A percentile compares a stretch with the other conserved stretches of the same genome.
Conservation (phyloP, 345 rosid species). For the Erysimum cheiranthoides region DNA sequence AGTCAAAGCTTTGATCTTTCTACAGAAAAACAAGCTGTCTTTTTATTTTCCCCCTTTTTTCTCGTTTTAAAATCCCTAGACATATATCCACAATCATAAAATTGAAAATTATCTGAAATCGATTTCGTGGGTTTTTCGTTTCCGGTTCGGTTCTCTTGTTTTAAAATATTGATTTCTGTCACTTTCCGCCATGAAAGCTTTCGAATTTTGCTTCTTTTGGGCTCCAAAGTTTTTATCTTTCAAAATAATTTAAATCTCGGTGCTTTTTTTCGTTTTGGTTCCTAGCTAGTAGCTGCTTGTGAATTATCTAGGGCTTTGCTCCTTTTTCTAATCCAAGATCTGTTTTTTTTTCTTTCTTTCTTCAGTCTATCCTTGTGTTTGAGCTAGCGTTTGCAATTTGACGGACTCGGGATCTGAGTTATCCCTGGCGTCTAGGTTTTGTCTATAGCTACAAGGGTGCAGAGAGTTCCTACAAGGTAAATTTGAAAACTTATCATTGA, state of each 20-base stretch:
- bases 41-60: background rate
- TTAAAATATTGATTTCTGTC: constrained; percentile 43
- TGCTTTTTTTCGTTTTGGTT: background rate
- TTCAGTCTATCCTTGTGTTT: constrained; percentile 29
- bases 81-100: background rate
- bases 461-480: constrained; percentile 30
- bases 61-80: constrained; percentile 18
- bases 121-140: constrained; percentile 31
- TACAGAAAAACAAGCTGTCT: background rate
- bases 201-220: constrained; percentile 45
- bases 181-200: constrained; percentile 39
- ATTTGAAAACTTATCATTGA: constrained; percentile 8
- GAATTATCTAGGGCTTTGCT: constrained; percentile 28
- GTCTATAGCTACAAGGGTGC: constrained; percentile 23
- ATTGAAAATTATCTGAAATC: constrained; percentile 19
- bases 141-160: constrained; percentile 44
- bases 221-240: constrained; percentile 29
- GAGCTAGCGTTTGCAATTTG: constrained; percentile 18
- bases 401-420: constrained; percentile 28
- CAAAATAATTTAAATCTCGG: constrained; percentile 23
- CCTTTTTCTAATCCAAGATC: constrained; percentile 37
- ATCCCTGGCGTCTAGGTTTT: constrained; percentile 14
- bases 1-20: constrained; percentile 29
- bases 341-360: constrained; percentile 21
- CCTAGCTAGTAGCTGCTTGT: background rate